Base-by-base conservation (phyloP, 441 rosid genomes). In the Cnidoscolus chayamansa region DNA sequence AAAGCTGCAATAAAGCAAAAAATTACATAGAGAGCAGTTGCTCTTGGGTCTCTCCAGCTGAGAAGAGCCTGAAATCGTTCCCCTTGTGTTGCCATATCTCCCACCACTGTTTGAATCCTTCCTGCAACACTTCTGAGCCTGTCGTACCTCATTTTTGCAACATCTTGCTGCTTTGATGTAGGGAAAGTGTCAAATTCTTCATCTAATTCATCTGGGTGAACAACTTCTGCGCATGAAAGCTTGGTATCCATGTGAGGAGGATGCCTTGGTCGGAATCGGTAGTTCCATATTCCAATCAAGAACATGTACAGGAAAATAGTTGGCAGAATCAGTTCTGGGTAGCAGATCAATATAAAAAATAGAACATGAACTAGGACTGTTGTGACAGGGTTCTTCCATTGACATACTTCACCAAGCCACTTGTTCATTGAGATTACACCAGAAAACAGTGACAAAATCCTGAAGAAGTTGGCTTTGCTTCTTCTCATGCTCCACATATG, bases 401-500 rank as follows among this genome's bases (percentile, higher is more conserved):
- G 57, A 76, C 97, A 85, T 55, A 93, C 87, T 58, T 91, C 91
- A 70, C 88, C 93, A 55, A 93, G 87, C 98, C 98, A 93, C 75
- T 78, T 91, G 49, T 89, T 86, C 59, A 91, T 85, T 12, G 90
- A 81, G 75, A 93, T 83, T 58, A 84, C 61, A 16, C 97, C 92
- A 25, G 88, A 81, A 65, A 91, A 80, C 31, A 93, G 83, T 1
- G 84, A 83, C 83, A 91, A 86, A 73, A 93, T 88, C 35, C 96
- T 65, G 73, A 89, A 91, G 86, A 91, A 91, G 76, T 91, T 93
- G 15, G 98, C 98, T 78, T 91, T 93, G 84, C 98, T 93, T 76
- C 97, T 89, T 77, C 98, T 88, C 98, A 93, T 93, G 80, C 90
- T 93, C 97, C 98, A 93, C 96, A 89, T 88, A 70, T 93, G 97